These are phyloP conservation scores for Ustilago nuda DNA, from an alignment of 1,284 basidiomycete species.

Conservation along the genomic window DNA sequence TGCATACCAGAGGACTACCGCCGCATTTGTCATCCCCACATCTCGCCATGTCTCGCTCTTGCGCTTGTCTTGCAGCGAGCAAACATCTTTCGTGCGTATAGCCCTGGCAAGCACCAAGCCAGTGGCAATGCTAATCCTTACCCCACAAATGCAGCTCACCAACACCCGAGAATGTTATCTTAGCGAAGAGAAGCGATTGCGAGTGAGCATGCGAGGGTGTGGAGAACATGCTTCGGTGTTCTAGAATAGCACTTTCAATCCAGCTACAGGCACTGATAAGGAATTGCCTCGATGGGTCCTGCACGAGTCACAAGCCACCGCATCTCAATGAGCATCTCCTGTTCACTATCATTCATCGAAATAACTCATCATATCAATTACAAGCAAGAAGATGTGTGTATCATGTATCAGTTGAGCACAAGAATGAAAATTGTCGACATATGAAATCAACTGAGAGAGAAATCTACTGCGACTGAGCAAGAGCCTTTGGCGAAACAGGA, in stretches of 20 bases:
- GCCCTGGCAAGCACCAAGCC: not conserved
- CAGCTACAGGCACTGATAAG: not conserved
- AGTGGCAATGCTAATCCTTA: not conserved
- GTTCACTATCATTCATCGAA: not conserved
- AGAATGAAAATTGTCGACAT: not conserved
- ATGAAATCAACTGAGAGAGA: not conserved
- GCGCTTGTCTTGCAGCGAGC: not conserved
- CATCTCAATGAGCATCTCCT: not conserved
- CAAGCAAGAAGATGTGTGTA: not conserved
- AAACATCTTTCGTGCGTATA: not conserved
- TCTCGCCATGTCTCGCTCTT: not conserved
- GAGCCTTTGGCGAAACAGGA: constrained; percentile 50
- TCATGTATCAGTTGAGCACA: not conserved
- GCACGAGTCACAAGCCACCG: not conserved
- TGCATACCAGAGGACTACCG: not conserved
- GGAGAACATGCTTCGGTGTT: constrained; percentile 3
- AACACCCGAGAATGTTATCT: not conserved
- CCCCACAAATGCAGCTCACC: constrained; percentile 1
- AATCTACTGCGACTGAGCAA: constrained; percentile 22
- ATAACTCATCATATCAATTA: not conserved
- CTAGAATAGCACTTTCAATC: not conserved
- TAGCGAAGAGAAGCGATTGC: not conserved
- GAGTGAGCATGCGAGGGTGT: not conserved
- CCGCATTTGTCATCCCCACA: constrained; percentile 8
- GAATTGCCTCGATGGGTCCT: not conserved